Evolutionary conservation across 1,284 basidiomycete genomes (phyloP), one percentile per base, ranked within the genome.

Genomic region (Sparassis latifolia): DNA sequence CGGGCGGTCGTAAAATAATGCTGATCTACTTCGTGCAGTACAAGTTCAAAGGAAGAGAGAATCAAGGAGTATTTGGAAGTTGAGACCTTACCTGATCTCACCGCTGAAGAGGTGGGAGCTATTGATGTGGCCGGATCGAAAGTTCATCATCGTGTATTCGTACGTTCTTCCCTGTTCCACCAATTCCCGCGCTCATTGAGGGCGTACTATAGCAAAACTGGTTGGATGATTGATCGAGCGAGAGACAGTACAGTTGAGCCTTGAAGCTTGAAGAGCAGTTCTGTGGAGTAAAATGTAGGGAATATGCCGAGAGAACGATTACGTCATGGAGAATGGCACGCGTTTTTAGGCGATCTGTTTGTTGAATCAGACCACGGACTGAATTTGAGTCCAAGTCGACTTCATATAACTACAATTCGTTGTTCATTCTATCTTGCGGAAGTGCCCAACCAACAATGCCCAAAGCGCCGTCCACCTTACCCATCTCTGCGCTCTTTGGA

Each of bases 401-500:
- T 20, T 20, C 20, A 20, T 20, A 20, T 20, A 20, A 20, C 20
- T 20, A 20, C 20, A 20, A 20, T 20, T 20, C 20, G 20, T 20
- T 20, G 20, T 20, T 20, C 20, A 20, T 20, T 20, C 20, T 20
- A 20, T 20, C 20, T 20, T 20, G 20, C 20, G 20, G 20, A 20
- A 20, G 20, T 20, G 20, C 20, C 20, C 20, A 20, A 20, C 20
- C 35, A 37, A 37, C 6, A 37, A 90, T 91, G 88, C 88, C 88
- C 0, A 89, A 86, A 68, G 69, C 74, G 10, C 56, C 70, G 0
- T 66, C 79, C 12, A 63, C 74, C 0, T 65, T 84, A 20, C 92
- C 91, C 2, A 62, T 90, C 4, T 89, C 87, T 44, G 91, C 82
- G 20, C 71, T 96, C 10, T 93, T 97, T 66, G 92, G 82, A 3